Percentiles rank a stretch among this genome's conserved stretches.
Conservation (phyloP, 2,329 filamentous ascomycete species). For the Rutstroemia sp. region DNA sequence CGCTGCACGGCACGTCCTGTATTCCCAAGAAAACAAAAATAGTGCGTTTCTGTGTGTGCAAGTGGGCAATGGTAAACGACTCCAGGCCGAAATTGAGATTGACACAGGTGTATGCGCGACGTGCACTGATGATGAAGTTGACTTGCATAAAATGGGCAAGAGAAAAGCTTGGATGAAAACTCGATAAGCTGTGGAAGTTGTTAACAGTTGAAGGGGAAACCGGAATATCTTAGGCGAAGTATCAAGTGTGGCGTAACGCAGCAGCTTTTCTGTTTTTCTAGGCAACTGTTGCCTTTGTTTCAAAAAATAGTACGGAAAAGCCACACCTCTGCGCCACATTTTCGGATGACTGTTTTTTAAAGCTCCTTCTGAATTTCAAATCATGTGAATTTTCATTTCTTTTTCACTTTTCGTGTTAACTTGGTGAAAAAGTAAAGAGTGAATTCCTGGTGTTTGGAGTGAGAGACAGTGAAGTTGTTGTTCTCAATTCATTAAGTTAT, state of each 20-base stretch:
- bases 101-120: not conserved
- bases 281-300: not conserved
- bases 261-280: not conserved
- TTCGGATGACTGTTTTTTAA: no score
- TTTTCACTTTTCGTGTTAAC: not conserved
- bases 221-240: conserved; percentile 3
- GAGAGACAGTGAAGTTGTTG: no score
- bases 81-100: not conserved
- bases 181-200: not conserved
- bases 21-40: no score
- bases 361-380: no score
- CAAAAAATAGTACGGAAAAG: not conserved
- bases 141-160: not conserved
- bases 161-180: not conserved
- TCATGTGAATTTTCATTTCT: no score
- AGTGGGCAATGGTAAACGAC: no score
- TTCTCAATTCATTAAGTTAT: no score
- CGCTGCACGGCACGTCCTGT: not conserved
- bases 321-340: not conserved
- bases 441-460: not conserved
- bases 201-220: conserved; percentile 7
- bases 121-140: conserved; percentile 1
- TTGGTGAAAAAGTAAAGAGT: not conserved
- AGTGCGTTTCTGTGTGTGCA: no score
- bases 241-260: not conserved